These are phyloP conservation scores for Cornus kousa DNA, from an alignment of 148 eudicot genomes.

Conservation along the genomic window DNA sequence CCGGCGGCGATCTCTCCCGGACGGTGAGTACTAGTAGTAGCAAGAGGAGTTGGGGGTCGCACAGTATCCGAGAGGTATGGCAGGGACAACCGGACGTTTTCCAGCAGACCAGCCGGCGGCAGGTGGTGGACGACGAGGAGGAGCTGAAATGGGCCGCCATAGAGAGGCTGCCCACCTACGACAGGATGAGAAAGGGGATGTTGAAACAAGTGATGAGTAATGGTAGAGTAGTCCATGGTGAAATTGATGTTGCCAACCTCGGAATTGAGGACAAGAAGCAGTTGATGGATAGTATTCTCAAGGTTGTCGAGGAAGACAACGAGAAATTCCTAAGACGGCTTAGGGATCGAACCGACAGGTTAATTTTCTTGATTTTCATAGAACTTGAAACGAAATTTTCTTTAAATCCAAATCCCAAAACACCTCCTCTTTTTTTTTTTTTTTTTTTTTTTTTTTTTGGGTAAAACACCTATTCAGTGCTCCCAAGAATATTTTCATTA, in stretches of 20 bases:
- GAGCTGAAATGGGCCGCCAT: slow-evolving; percentile 44
- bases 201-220: slow-evolving; percentile 22
- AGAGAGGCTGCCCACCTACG: slow-evolving; percentile 40
- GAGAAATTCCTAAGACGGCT: slow-evolving; percentile 34
- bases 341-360: slow-evolving; percentile 35
- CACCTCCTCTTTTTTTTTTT: no score
- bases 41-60: slow-evolving; percentile 24
- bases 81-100: slow-evolving; percentile 28
- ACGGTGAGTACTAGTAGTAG: slow-evolving; percentile 16
- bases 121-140: slow-evolving; percentile 27
- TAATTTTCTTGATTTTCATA: neutral
- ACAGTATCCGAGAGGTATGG: slow-evolving; percentile 26
- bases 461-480: no score
- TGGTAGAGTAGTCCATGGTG: slow-evolving; percentile 19
- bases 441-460: no score
- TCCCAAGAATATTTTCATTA: no score
- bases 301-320: slow-evolving; percentile 38
- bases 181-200: slow-evolving; percentile 34
- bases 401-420: no score
- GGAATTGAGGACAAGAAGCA: slow-evolving; percentile 24
- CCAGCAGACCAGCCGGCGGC: slow-evolving; percentile 20
- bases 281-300: slow-evolving; percentile 35
- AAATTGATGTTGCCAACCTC: slow-evolving; percentile 34
- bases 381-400: no score
- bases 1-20: slow-evolving; percentile 19